A percentile compares a stretch with the other conserved stretches of the same genome.
These are phyloP conservation scores for Phyllachora maydis DNA, from an alignment of 2,329 filamentous ascomycete genomes.

Conservation along the genomic window DNA sequence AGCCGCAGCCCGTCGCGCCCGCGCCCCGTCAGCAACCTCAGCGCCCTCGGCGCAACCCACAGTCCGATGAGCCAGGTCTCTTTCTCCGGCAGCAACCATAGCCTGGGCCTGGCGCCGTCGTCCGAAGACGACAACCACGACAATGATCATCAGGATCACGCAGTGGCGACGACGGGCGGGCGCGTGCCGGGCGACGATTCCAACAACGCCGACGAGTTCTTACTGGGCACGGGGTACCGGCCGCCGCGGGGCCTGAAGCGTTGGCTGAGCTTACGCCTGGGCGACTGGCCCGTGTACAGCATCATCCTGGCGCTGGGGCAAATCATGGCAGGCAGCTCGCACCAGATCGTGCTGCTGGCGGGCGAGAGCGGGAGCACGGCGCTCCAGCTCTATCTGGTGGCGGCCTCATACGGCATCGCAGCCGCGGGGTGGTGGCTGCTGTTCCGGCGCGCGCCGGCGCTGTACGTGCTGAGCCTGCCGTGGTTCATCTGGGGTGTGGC, in stretches of 20 bases:
- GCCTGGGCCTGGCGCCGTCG: no score
- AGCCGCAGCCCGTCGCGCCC: conserved; percentile 15
- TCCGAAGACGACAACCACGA: no score
- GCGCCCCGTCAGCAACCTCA: conserved; percentile 6
- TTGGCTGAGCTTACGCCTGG: conserved; percentile 27
- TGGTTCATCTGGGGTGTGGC: conserved; percentile 42
- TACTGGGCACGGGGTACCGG: conserved; percentile 31
- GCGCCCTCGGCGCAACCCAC: no score
- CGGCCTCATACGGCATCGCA: conserved; percentile 33
- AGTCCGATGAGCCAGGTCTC: no score
- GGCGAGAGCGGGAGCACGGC: conserved; percentile 39
- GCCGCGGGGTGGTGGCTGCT: conserved; percentile 42
- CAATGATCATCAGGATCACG: no score
- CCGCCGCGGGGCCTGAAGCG: conserved; percentile 33
- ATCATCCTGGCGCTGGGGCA: conserved; percentile 40
- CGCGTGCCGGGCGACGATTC: conserved; percentile 9
- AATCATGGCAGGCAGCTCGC: conserved; percentile 44
- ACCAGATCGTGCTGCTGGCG: conserved; percentile 46
- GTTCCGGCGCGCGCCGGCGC: conserved; percentile 34
- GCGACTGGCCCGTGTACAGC: conserved; percentile 44
- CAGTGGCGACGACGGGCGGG: no score
- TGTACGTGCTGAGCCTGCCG: conserved; percentile 35
- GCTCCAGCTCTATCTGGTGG: conserved; percentile 36
- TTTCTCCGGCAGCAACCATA: no score
- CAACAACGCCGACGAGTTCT: conserved; percentile 27